Evolutionary conservation across 768 basidiomycete genomes (phyloP), one percentile per base, ranked within the genome.

Genomic region (Boletus huronensis): DNA sequence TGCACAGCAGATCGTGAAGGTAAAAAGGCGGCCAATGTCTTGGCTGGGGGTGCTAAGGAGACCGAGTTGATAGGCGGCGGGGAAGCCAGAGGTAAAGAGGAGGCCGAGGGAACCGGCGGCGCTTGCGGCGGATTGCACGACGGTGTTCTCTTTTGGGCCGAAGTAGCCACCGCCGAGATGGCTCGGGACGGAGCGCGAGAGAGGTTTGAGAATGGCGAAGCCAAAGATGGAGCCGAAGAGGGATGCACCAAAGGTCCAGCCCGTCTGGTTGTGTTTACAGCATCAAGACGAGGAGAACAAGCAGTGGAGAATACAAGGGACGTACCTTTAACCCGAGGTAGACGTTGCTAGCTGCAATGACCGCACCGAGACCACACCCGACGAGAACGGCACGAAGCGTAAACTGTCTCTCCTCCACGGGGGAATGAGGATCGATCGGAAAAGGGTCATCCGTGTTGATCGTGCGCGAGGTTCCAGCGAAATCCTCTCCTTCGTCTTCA

Each of bases 201-300:
- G 49, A 1, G 82, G 77, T 58, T 85, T 82, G 50, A 85, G 69
- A 58, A 84, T 84, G 25, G 82, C 81, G 59, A 79, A 83, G 45
- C 52, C 64, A 23, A 53, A 57, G 46, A 58, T 56, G 25, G 56
- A 50, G 3, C 82, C 83, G 56, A 85, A 85, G 8, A 83, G 70
- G 52, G 82, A 80, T 29, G 82, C 79, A 29, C 83, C 84, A 64
- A 85, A 84, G 3, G 82, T 83, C 65, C 83, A 84, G 23, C 84
- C 84, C 1, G 84, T 85, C 69, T 69, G 40, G n/a, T 51, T 7
- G 16, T 21, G 45, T 52, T 34, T 19, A 10, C 32, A 6, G 48
- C 6, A 34, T 55, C 29, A 47, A 34, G 17, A 21, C n/a, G 25
- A 45, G 23, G n/a, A 13, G 3, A 23, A 48, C 8, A 7, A 44